Conservation (phyloP, 2,329 filamentous ascomycete species). For the Cladophialophora yegresii region DNA sequence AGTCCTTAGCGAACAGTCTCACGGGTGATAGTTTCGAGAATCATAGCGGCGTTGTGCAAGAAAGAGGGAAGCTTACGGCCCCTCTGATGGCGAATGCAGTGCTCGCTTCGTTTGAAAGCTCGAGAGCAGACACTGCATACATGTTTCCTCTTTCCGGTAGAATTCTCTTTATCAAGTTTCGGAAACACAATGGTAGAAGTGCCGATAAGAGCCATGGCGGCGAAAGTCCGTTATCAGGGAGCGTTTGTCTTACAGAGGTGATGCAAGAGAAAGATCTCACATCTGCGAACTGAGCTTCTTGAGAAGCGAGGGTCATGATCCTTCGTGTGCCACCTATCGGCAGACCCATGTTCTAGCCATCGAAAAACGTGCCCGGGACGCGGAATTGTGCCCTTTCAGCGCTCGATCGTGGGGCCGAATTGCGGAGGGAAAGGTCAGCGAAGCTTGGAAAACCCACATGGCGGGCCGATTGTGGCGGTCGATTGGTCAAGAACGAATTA, state of each 20-base stretch:
- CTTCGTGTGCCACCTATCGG: constrained; percentile 10
- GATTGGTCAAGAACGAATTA: neutral
- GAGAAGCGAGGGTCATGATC: constrained; percentile 6
- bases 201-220: constrained; percentile 25
- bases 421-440: constrained; percentile 19
- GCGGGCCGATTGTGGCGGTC: neutral
- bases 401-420: constrained; percentile 17
- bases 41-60: neutral
- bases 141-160: constrained; percentile 29
- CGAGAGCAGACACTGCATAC: constrained; percentile 39
- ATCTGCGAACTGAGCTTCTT: constrained; percentile 2
- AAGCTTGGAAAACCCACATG: constrained; percentile 8
- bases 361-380: neutral
- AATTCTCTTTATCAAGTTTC: constrained; percentile 26
- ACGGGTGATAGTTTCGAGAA: neutral
- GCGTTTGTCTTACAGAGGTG: neutral
- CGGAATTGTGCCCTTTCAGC: neutral
- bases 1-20: constrained; percentile 7
- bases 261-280: constrained; percentile 4
- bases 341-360: constrained; percentile 3
- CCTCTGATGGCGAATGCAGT: constrained; percentile 42
- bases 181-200: constrained; percentile 28
- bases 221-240: neutral
- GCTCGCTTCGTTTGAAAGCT: constrained; percentile 42
- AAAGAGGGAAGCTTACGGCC: constrained; percentile 35